phyloP scores from a whole-genome alignment of 306 rosid genomes.

The Sicyos edulis region DNA sequence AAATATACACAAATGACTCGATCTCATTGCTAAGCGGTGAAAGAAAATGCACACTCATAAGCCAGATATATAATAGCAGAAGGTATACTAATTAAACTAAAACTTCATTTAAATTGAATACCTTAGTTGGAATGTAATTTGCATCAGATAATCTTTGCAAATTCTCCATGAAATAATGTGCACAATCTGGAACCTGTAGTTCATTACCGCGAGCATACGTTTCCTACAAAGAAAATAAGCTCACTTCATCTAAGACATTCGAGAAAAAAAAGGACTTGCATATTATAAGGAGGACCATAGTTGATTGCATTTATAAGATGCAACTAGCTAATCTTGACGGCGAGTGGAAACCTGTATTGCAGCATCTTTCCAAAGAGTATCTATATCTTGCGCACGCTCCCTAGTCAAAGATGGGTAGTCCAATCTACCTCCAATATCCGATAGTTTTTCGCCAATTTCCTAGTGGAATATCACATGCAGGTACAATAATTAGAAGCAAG shows the following conservation, averaged over 20 bases:
- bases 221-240: slow-evolving; percentile 50
- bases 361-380: slow-evolving; percentile 74
- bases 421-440: slow-evolving; percentile 74
- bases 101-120: slow-evolving; percentile 18
- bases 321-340: slow-evolving; percentile 16
- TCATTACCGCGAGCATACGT: slow-evolving; percentile 83
- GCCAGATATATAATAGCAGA: not conserved
- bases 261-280: not conserved
- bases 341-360: slow-evolving; percentile 77
- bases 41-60: not conserved
- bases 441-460: slow-evolving; percentile 81
- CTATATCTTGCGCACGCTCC: slow-evolving; percentile 81
- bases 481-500: not conserved
- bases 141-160: slow-evolving; percentile 70
- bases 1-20: not conserved
- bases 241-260: not conserved
- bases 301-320: not conserved
- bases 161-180: slow-evolving; percentile 89
- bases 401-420: slow-evolving; percentile 74
- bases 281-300: no score
- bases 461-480: slow-evolving; percentile 26
- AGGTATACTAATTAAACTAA: not conserved
- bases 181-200: slow-evolving; percentile 97
- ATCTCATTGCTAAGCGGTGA: not conserved
- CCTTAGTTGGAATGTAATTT: slow-evolving; percentile 92